Base-by-base conservation (phyloP, 2,329 filamentous ascomycete genomes). In the Fonsecaea multimorphosa region DNA sequence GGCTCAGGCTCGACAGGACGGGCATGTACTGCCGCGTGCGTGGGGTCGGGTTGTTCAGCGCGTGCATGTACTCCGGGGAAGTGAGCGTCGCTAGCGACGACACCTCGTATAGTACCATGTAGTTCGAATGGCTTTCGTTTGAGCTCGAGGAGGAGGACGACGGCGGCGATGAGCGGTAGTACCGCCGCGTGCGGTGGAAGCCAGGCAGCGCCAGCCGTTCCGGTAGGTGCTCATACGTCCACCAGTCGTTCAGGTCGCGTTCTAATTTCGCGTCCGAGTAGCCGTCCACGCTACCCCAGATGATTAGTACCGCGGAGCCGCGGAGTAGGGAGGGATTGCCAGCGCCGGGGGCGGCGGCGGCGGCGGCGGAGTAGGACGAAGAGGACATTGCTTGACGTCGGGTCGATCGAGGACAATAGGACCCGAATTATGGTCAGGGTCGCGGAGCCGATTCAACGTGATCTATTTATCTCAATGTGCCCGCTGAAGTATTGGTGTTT, bases 1-100 rank as follows among this genome's bases (percentile, higher is more conserved):
- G 55, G 51, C 56, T 63, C 64, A 63, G 59, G 22, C 32, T 38
- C 31, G 60, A 56, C n/a, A 66, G 36, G 11, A 66, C 14, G 84
- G 0, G 92, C 91, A 3, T 89, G 83, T 36, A 97, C 80, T 58
- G 96, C 86, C 67, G 97, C 92, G 0, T 83, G 77, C 73, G 92
- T 87, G 0, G 89, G 3, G 64, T 66, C 16, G 65, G 65, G 46
- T 61, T 67, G 40, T 67, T 61, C 24, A 67, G 61, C 24, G 65
- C 65, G 8, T 34, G n/a, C 61, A 67, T 67, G 53, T 67, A 67
- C 4, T 32, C 46, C 1, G 38, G 40, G 1, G 65, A 67, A 1
- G 65, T 67, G 27, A 67, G 57, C 24, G 58, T 52, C 7, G 19
- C 51, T 8, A 67, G 58, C 16, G 56, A 52, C 40, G 49, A 54